Evolutionary conservation across 805 yeast species (phyloP).

Genomic region (Nakazawaea molendinolei): DNA sequence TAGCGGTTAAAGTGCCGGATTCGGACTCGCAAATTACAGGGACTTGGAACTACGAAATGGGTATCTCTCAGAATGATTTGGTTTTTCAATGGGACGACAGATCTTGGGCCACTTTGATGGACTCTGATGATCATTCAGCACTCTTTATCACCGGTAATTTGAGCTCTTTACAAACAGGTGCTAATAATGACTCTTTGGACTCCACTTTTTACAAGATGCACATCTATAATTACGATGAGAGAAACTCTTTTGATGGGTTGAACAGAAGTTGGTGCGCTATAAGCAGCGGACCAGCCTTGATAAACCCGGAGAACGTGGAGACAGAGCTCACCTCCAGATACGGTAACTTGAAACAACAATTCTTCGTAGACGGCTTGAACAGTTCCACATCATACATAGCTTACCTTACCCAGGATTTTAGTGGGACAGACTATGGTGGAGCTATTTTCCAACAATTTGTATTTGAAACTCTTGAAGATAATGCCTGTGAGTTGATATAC

Average conservation of each 20-base stretch:
- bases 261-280: slow-evolving; percentile 70
- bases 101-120: slow-evolving; percentile 51
- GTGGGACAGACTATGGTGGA: slow-evolving; percentile 47
- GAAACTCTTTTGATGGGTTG: slow-evolving; percentile 30
- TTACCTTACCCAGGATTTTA: slow-evolving; percentile 47
- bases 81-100: slow-evolving; percentile 65
- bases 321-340: slow-evolving; percentile 37
- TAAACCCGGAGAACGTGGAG: slow-evolving; percentile 19
- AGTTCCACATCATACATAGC: slow-evolving; percentile 58
- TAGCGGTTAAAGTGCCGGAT: slow-evolving; percentile 17
- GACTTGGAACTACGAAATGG: slow-evolving; percentile 59
- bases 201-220: slow-evolving; percentile 31
- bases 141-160: slow-evolving; percentile 57
- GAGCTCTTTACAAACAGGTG: slow-evolving; percentile 5
- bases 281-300: slow-evolving; percentile 39
- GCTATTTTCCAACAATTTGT: slow-evolving; percentile 47
- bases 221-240: slow-evolving; percentile 37
- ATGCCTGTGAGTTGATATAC: slow-evolving; percentile 67
- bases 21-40: slow-evolving; percentile 14
- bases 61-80: slow-evolving; percentile 55
- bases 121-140: slow-evolving; percentile 64
- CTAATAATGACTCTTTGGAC: slow-evolving; percentile 4
- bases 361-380: slow-evolving; percentile 55
- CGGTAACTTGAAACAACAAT: slow-evolving; percentile 50
- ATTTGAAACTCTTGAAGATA: slow-evolving; percentile 47